Evolutionary conservation across 2,329 filamentous ascomycete species (phyloP), one percentile per base, ranked within the genome.

Genomic region (Parafenestella ontariensis): DNA sequence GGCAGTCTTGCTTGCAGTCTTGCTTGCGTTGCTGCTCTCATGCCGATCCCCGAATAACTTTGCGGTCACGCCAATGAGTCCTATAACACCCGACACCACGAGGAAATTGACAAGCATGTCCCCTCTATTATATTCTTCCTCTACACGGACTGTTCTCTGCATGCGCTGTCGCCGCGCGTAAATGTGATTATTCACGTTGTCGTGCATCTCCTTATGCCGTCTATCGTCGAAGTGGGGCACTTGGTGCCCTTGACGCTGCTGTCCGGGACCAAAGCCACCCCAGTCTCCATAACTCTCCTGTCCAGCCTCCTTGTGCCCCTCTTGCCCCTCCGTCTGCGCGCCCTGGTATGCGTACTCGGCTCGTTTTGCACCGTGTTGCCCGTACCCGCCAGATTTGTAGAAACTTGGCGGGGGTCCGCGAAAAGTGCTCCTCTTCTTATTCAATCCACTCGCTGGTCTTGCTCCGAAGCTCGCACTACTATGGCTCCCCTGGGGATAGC

Each of bases 371-470:
- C 77, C 72, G 54, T 90, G 85, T 2, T 78, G 74, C 43, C 90
- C 91, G 84, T 92, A 96, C 3, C 90, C 91, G 4, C 92, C 92
- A 57, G 84, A 87, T 17, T 88, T 84, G 76, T 92, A 97, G 79
- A 97, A 98, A 60, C 87, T 91, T 0, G 94, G 93, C 46, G 95
- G 93, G 3, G 95, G 94, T 0, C 94, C 94, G 18, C 85, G 85
- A 76, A 96, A 97, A 4, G 88, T 83, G 2, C 87, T 86, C 2
- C 91, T 83, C 21, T 94, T 85, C 36, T 89, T 85, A 72, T 88
- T 92, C 28, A 99, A 80, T 0, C 95, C 95, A 1, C 87, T 91
- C 0, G 95, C 87, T 0, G 93, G 87, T 0, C 95, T 86, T 1
- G 89, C 87, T 46, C 91, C 91, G 0, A 87, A 76, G 15, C 68